Evolutionary conservation across 2,329 filamentous ascomycete species (phyloP).

Genomic region (Xenoacremonium recifei): DNA sequence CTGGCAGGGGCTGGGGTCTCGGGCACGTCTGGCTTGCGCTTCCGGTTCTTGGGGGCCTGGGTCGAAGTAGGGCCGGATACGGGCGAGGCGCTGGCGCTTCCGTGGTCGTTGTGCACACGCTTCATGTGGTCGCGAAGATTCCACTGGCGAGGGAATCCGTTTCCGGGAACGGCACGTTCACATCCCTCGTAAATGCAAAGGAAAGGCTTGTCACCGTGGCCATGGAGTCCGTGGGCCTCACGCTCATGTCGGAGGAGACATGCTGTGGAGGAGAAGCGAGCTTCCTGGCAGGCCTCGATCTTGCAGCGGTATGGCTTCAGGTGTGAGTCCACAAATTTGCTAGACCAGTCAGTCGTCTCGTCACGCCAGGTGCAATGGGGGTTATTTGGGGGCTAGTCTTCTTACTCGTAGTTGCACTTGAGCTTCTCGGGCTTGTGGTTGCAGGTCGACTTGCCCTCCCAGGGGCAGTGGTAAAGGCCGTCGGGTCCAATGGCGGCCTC

Average conservation of each 20-base stretch:
- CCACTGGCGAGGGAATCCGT: constrained; percentile 93
- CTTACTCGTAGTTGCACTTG: constrained; percentile 99
- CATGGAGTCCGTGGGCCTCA: constrained; percentile 93
- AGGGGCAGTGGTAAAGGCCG: constrained; percentile 92
- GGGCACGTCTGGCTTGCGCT: constrained; percentile 55
- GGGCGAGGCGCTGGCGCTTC: constrained; percentile 41
- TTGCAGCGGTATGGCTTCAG: constrained; percentile 96
- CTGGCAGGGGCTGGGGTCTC: constrained; percentile 38
- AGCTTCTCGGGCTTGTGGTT: constrained; percentile 92
- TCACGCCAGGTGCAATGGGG: neutral
- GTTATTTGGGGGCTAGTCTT: no score
- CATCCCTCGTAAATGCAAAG: constrained; percentile 86
- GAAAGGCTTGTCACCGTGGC: constrained; percentile 89
- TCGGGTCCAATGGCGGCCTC: constrained; percentile 62
- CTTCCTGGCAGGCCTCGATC: constrained; percentile 75
- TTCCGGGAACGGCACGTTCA: constrained; percentile 76
- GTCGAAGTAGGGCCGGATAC: constrained; percentile 27
- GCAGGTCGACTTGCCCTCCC: constrained; percentile 69
- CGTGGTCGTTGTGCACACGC: constrained; percentile 75
- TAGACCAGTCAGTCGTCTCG: constrained; percentile 38
- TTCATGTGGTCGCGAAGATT: constrained; percentile 98
- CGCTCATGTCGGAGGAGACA: constrained; percentile 93
- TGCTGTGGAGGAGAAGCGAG: constrained; percentile 91
- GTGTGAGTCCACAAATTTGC: constrained; percentile 97
- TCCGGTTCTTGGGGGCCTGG: constrained; percentile 49